A percentile compares a stretch with the other conserved stretches of the same genome.
These are phyloP conservation scores for Saturnispora hagleri DNA, from an alignment of 805 yeast species.

Conservation along the genomic window DNA sequence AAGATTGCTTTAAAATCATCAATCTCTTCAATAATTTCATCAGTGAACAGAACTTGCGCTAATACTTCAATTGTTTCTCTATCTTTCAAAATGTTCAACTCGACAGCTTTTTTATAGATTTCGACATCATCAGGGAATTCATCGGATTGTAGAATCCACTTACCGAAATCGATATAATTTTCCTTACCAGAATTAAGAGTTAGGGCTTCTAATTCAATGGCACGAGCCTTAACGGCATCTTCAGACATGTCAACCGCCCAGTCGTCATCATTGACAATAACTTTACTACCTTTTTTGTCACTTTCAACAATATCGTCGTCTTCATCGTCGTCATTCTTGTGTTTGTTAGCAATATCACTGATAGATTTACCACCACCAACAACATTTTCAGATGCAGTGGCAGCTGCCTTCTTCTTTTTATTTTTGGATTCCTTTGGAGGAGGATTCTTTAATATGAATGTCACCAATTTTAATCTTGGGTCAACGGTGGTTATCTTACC, in stretches of 20 bases:
- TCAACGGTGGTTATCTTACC: constrained; percentile 83
- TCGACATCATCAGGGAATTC: constrained; percentile 64
- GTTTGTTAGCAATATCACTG: constrained; percentile 61
- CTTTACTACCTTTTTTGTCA: constrained; percentile 25
- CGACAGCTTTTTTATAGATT: constrained; percentile 81
- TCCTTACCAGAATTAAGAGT: constrained; percentile 33
- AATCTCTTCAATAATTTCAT: constrained; percentile 63
- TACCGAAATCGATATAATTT: constrained; percentile 72
- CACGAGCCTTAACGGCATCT: constrained; percentile 91
- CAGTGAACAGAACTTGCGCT: constrained; percentile 82
- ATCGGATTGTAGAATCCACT: constrained; percentile 64
- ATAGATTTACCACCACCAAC: constrained; percentile 82
- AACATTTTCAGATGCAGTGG: constrained; percentile 77
- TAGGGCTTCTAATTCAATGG: constrained; percentile 67
- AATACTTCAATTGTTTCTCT: constrained; percentile 81
- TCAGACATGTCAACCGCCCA: constrained; percentile 98
- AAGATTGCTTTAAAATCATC: constrained; percentile 75
- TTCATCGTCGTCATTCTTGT: constrained; percentile 17
- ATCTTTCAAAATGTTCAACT: constrained; percentile 60
- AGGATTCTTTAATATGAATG: constrained; percentile 86
- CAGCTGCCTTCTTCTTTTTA: constrained; percentile 41
- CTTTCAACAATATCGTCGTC: constrained; percentile 25
- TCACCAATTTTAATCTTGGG: constrained; percentile 76
- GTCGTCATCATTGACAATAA: constrained; percentile 70
- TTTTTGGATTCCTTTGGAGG: constrained; percentile 55